These are phyloP conservation scores for Ananas comosus DNA, from an alignment of 176 grass and related monocot species.

Conservation along the genomic window DNA sequence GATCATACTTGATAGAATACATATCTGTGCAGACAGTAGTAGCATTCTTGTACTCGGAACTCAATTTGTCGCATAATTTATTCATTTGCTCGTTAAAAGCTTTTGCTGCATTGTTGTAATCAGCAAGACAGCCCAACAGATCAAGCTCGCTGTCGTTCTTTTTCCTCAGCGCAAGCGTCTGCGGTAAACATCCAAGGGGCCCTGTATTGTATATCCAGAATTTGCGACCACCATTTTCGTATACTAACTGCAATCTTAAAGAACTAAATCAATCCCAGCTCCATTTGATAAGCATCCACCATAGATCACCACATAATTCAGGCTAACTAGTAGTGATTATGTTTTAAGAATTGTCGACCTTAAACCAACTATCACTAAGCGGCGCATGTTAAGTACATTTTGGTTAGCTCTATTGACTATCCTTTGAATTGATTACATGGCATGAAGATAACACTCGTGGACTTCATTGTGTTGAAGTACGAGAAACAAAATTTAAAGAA, in stretches of 20 bases:
- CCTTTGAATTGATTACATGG: too few species aligned
- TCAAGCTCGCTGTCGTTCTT: constrained; percentile 25
- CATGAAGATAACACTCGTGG: too few species aligned
- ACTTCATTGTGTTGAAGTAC: too few species aligned
- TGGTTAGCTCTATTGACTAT: too few species aligned
- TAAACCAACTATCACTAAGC: too few species aligned
- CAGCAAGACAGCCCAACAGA: constrained; percentile 27
- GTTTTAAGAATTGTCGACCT: too few species aligned
- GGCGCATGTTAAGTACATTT: too few species aligned
- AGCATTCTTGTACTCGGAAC: constrained; percentile 4
- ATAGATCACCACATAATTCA: too few species aligned
- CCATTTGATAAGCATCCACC: too few species aligned
- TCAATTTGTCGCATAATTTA: constrained; percentile 21
- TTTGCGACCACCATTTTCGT: constrained; percentile 13
- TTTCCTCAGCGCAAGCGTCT: constrained; percentile 13
- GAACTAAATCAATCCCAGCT: background rate
- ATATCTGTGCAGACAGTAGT: constrained; percentile 42
- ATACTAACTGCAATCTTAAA: constrained; percentile 1
- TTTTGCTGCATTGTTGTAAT: constrained; percentile 25
- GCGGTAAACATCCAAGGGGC: constrained; percentile 23
- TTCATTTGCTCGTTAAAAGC: constrained; percentile 32
- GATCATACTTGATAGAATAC: constrained; percentile 45
- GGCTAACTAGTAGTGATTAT: too few species aligned
- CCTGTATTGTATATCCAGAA: constrained; percentile 32
- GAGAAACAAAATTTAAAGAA: background rate